Conservation (phyloP, 345 rosid species). For the Turnera subulata region DNA sequence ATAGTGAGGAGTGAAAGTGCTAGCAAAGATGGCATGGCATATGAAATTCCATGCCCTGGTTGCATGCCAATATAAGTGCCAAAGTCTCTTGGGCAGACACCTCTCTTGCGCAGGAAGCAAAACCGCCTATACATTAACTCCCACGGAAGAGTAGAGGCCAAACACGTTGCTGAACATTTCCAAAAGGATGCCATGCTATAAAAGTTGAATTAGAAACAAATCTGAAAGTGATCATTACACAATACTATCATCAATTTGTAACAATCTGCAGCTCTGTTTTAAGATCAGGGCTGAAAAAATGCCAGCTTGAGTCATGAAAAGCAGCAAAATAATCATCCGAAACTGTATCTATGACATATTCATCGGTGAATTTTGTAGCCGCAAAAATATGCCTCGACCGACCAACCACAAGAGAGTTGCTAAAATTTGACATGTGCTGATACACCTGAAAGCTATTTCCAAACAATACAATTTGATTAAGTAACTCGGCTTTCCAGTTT, state of each 20-base stretch:
- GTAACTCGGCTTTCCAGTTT: conserved; percentile 50
- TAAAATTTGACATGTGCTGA: conserved; percentile 37
- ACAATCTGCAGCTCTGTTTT: conserved; percentile 8
- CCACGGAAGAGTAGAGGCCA: no score
- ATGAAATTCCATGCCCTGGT: no score
- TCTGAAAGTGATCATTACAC: conserved; percentile 1
- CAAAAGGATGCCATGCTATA: no score
- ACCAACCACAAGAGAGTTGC: conserved; percentile 33
- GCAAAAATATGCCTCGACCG: conserved; percentile 46
- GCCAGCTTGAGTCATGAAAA: conserved; percentile 93
- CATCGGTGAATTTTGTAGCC: conserved; percentile 38
- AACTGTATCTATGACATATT: conserved; percentile 42
- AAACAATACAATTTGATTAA: conserved; percentile 51
- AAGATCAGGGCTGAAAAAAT: conserved; percentile 54
- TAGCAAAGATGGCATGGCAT: no score
- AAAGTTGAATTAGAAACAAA: no score
- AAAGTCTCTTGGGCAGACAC: no score
- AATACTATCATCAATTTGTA: neutral
- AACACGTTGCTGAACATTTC: no score
- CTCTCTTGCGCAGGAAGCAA: no score
- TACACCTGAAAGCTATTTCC: conserved; percentile 81
- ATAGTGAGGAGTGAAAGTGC: no score
- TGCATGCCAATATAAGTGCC: no score
- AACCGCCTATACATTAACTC: no score
- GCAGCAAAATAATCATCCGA: conserved; percentile 72